phyloP scores from a whole-genome alignment of 306 rosid genomes.

The Cucurbita moschata region DNA sequence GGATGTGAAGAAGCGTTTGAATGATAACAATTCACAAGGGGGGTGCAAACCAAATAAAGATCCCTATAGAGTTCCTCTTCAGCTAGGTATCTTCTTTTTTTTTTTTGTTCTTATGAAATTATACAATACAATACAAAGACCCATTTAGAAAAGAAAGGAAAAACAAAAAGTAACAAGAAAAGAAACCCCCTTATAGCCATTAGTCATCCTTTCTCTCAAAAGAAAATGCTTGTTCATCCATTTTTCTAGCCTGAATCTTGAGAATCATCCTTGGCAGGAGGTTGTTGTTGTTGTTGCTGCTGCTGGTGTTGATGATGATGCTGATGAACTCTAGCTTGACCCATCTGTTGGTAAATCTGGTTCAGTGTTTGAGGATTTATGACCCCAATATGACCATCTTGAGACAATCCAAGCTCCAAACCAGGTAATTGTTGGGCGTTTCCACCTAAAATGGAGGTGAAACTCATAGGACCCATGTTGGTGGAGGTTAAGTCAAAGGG shows the following conservation, averaged over 20 bases:
- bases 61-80: constrained; percentile 33
- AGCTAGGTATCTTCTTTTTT: constrained; percentile 20
- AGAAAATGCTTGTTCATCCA: neutral
- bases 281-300: constrained; percentile 21
- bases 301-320: constrained; percentile 24
- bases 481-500: constrained; percentile 60
- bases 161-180: neutral
- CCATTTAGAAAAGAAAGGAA: constrained; percentile 12
- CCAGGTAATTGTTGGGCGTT: constrained; percentile 57
- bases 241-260: constrained; percentile 70
- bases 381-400: constrained; percentile 85
- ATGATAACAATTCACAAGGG: constrained; percentile 34
- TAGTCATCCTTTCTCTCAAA: neutral
- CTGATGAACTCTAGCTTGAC: constrained; percentile 54
- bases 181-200: neutral
- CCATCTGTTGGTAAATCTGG: constrained; percentile 97
- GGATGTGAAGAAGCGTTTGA: constrained; percentile 8
- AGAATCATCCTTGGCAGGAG: constrained; percentile 78
- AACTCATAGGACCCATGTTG: constrained; percentile 77
- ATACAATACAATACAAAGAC: constrained; percentile 8
- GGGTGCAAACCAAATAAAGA: constrained; percentile 51
- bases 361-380: constrained; percentile 63
- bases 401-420: constrained; percentile 81
- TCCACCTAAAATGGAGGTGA: constrained; percentile 81
- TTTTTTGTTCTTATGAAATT: constrained; percentile 18